Conservation (phyloP, 257 asterid genomes). For the Echites panduratus region DNA sequence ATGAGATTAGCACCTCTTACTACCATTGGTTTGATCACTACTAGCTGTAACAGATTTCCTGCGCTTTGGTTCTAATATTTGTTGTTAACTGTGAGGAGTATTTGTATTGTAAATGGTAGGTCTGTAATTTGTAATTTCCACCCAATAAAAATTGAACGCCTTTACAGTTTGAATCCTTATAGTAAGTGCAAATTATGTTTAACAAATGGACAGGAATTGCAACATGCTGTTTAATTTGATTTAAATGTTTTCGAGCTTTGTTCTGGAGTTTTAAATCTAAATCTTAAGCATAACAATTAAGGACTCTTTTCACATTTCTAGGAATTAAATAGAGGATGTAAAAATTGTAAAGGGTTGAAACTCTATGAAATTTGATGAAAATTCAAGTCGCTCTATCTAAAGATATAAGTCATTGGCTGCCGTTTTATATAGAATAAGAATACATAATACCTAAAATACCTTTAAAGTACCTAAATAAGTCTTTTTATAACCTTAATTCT, state of each 20-base stretch:
- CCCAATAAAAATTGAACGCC: background rate
- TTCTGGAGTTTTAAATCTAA: background rate
- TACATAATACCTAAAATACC: no score
- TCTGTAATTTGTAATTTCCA: background rate
- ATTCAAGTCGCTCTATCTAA: no score
- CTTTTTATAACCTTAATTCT: no score
- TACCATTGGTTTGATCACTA: background rate
- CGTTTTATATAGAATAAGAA: no score
- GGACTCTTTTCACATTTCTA: background rate
- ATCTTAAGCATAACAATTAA: background rate
- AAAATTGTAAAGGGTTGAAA: background rate
- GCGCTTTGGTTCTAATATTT: background rate
- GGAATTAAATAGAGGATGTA: background rate
- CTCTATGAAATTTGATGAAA: background rate
- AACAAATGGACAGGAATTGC: background rate
- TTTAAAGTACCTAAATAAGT: no score
- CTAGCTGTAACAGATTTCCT: background rate
- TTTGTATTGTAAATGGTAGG: background rate
- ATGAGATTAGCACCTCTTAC: background rate
- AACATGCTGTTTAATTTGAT: background rate
- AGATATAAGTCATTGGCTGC: no score
- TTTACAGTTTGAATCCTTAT: background rate
- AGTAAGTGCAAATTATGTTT: no score
- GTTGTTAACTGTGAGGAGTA: background rate
- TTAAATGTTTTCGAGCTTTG: background rate